Conservation (phyloP, 2,329 filamentous ascomycete species). For the Fusarium armeniacum region DNA sequence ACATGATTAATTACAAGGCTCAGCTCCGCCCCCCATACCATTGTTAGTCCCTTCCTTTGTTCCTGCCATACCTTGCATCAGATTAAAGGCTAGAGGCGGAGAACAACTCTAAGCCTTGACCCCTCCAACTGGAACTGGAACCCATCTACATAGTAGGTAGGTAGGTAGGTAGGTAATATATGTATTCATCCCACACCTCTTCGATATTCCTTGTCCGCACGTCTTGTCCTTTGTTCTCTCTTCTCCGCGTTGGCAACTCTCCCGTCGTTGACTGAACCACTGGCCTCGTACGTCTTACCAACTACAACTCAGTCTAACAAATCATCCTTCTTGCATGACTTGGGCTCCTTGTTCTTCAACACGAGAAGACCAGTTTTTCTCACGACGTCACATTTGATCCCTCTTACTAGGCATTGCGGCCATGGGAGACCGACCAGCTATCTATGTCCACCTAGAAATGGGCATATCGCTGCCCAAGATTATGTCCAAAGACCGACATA, state of each 20-base stretch:
- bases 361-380: not conserved
- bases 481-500: slow-evolving; percentile 59
- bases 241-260: not conserved
- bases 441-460: slow-evolving; percentile 67
- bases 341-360: not conserved
- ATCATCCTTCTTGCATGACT: not conserved
- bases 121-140: slow-evolving; percentile 22
- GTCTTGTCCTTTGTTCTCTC: slow-evolving; percentile 4
- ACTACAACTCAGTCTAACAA: not conserved
- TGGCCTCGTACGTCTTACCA: not conserved
- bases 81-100: slow-evolving; percentile 36
- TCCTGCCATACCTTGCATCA: slow-evolving; percentile 25
- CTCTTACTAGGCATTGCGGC: slow-evolving; percentile 1
- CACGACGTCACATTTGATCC: not conserved
- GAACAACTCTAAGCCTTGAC: slow-evolving; percentile 38
- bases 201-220: not conserved
- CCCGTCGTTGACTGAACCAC: not conserved
- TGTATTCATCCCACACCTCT: slow-evolving; percentile 23
- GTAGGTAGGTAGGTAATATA: slow-evolving; percentile 1
- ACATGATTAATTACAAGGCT: slow-evolving; percentile 10
- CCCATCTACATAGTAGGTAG: not conserved
- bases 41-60: slow-evolving; percentile 1
- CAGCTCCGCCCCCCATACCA: slow-evolving; percentile 24
- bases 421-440: slow-evolving; percentile 50
- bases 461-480: slow-evolving; percentile 65